A percentile compares a stretch with the other conserved stretches of the same genome.
Evolutionary conservation across 1,284 basidiomycete species (phyloP).

Genomic region (Golubevia sp.): DNA sequence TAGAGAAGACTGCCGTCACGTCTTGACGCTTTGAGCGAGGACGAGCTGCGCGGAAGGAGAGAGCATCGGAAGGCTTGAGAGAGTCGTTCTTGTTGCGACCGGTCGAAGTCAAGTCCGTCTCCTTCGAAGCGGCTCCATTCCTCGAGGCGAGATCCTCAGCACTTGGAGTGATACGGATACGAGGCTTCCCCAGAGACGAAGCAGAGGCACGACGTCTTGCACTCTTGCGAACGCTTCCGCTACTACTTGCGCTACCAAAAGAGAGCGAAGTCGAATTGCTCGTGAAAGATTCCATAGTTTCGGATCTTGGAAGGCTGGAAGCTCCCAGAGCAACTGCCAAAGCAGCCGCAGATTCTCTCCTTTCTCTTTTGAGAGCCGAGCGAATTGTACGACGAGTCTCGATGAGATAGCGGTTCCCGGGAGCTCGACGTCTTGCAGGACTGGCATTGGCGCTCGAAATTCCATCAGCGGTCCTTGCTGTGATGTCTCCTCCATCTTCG

Average conservation of each 20-base stretch:
- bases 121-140: conserved; percentile 16
- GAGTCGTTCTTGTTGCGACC: conserved; percentile 4
- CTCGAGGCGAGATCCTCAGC: conserved; percentile 39
- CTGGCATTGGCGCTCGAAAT: neutral
- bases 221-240: neutral
- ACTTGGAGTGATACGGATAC: conserved; percentile 48
- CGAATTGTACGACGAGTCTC: conserved; percentile 36
- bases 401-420: conserved; percentile 41
- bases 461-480: neutral
- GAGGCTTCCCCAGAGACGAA: conserved; percentile 23
- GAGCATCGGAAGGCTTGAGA: conserved; percentile 20
- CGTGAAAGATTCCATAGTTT: neutral
- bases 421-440: conserved; percentile 24
- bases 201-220: conserved; percentile 1
- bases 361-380: conserved; percentile 20
- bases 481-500: neutral
- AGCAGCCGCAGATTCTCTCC: neutral
- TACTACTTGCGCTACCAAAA: neutral
- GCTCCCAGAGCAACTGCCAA: conserved; percentile 14
- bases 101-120: neutral
- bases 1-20: neutral
- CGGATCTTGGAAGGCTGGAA: conserved; percentile 9
- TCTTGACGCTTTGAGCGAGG: neutral
- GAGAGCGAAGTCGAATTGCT: neutral
- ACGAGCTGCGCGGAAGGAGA: conserved; percentile 1